Evolutionary conservation across 257 asterid species (phyloP).

Genomic region (Agastache rugosa): DNA sequence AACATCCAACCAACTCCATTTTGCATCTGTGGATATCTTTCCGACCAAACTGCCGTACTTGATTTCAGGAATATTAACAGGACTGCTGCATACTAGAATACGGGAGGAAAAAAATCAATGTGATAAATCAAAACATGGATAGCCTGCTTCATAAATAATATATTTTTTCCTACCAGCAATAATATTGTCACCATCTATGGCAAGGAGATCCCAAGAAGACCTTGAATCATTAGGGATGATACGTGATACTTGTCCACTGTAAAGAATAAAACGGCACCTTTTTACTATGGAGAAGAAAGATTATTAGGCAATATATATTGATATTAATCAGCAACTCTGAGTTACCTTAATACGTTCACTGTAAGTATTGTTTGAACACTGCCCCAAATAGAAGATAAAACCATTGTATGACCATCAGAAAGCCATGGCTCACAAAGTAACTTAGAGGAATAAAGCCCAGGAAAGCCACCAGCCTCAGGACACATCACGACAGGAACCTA

Average conservation of each 20-base stretch:
- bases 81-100: conserved; percentile 78
- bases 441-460: conserved; percentile 72
- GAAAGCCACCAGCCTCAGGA: conserved; percentile 83
- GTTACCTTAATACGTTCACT: conserved; percentile 74
- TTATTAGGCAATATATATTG: conserved; percentile 15
- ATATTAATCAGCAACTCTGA: conserved; percentile 28
- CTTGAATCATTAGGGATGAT: conserved; percentile 71
- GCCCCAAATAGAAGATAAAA: conserved; percentile 84
- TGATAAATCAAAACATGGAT: conserved; percentile 23
- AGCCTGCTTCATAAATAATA: conserved; percentile 18
- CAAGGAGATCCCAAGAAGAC: conserved; percentile 77
- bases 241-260: conserved; percentile 73
- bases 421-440: conserved; percentile 78
- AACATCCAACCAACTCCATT: conserved; percentile 83
- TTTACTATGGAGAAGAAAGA: conserved; percentile 18
- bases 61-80: conserved; percentile 69
- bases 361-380: conserved; percentile 69
- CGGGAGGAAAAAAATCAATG: conserved; percentile 27
- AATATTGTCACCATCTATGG: conserved; percentile 69
- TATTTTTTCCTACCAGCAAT: conserved; percentile 60
- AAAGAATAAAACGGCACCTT: conserved; percentile 32
- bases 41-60: conserved; percentile 64
- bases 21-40: conserved; percentile 46
- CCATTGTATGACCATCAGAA: conserved; percentile 80
- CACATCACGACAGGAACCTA: conserved; percentile 86